phyloP scores from a whole-genome alignment of 2,329 filamentous ascomycete species.

The Diaporthe sp. region DNA sequence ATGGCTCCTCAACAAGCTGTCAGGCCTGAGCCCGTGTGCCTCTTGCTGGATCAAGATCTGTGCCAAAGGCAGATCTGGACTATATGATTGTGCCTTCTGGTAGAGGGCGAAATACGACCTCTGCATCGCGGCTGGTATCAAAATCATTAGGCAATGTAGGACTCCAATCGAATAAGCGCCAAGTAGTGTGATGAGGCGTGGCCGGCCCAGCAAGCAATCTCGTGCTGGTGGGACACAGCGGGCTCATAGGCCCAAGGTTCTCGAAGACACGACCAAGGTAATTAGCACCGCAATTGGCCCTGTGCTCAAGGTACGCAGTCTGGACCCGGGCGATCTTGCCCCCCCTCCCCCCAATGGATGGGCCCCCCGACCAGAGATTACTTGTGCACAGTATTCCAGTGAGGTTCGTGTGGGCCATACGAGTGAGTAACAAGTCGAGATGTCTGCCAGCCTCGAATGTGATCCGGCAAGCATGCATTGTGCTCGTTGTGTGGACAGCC shows the following conservation, averaged over 20 bases:
- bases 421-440: background rate
- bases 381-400: background rate
- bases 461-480: background rate
- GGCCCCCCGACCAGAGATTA: too few species aligned
- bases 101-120: too few species aligned
- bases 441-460: background rate
- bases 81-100: too few species aligned
- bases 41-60: too few species aligned
- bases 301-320: background rate
- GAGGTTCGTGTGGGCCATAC: background rate
- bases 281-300: background rate
- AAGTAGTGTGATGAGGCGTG: background rate
- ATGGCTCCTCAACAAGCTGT: background rate
- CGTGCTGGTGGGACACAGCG: background rate
- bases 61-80: too few species aligned
- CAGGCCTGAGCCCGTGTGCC: too few species aligned
- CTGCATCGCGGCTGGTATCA: background rate
- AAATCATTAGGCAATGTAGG: background rate
- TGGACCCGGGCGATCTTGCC: background rate
- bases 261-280: background rate
- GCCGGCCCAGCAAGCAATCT: background rate
- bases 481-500: background rate
- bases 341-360: background rate
- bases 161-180: background rate
- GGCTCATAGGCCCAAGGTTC: background rate